Evolutionary conservation across 768 basidiomycete genomes (phyloP), one percentile per base, ranked within the genome.

Genomic region (Russula sp.): DNA sequence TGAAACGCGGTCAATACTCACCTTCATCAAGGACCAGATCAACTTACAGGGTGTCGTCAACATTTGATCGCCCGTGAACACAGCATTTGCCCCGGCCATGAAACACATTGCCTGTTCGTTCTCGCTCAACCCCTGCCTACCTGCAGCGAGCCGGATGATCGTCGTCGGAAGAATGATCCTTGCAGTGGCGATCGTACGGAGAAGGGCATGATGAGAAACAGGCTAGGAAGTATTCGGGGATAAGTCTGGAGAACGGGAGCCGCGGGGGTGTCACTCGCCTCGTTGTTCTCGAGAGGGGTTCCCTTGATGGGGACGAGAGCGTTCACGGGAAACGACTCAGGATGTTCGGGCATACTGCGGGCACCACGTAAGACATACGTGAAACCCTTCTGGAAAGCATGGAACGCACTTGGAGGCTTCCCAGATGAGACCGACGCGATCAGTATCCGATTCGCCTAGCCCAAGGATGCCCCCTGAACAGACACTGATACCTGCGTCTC

Each of bases 41-140:
- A 37, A 80, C 90, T 77, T 70, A 89, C 94, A 97, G 51, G 95
- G 94, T 14, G 96, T 98, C 13, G 96, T 98, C 68, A 98, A 75
- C 96, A 98, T 98, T 69, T 87, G 82, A 72, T 98, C 96, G 48
- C 95, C 96, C n/a, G 96, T 98, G 74, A 98, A 98, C 64, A 98
- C 88, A 22, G 96, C 96, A 71, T 98, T 98, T 22, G 95, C 96
- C 27, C 96, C 96, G 0, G 96, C 94, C 90, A 98, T 89, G 77
- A 98, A 98, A 71, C 93, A 94, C 89, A 98, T 94, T 7, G 89
- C 94, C 73, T 98, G 96, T 74, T 98, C 91, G 9, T 90, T 80
- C 77, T 98, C 96, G 62, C 80, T 80, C 68, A 97, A 83, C 2
- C 85, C 90, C 73, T 93, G 93, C 70, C 96, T 80, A 59, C 96